These are phyloP conservation scores for Hippophae rhamnoides DNA, from an alignment of 306 rosid species.

Conservation along the genomic window DNA sequence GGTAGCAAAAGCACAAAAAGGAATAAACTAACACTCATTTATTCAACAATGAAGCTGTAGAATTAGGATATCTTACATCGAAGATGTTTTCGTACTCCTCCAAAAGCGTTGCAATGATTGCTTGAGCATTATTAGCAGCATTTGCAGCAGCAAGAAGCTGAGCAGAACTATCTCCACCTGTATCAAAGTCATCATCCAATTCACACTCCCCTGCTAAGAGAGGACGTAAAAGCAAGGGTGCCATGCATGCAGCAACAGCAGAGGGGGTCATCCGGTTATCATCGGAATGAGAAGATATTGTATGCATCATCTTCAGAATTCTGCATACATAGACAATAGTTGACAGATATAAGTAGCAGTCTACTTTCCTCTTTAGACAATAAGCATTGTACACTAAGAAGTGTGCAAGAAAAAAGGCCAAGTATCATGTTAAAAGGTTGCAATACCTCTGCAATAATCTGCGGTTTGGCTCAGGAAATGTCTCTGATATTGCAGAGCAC, in stretches of 20 bases:
- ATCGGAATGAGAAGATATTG: conserved; percentile 63
- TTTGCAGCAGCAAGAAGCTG: conserved; percentile 99
- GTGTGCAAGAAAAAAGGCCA: neutral
- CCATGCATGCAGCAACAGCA: conserved; percentile 99
- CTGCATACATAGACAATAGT: conserved; percentile 28
- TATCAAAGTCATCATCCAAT: conserved; percentile 86
- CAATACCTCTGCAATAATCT: conserved; percentile 80
- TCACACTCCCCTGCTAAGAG: conserved; percentile 96
- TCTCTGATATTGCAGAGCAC: conserved; percentile 79
- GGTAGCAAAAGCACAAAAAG: conserved; percentile 18
- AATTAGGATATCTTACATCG: conserved; percentile 53
- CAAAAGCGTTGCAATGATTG: conserved; percentile 74
- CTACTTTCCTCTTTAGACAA: neutral
- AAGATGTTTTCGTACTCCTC: conserved; percentile 90
- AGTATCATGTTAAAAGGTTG: conserved; percentile 9
- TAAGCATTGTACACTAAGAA: neutral
- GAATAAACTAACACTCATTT: conserved; percentile 7
- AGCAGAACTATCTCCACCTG: conserved; percentile 78
- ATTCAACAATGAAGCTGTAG: neutral
- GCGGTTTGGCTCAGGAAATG: conserved; percentile 97
- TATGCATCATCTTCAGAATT: conserved; percentile 93
- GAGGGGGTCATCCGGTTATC: conserved; percentile 94
- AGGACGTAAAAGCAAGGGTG: conserved; percentile 96
- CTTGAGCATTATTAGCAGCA: conserved; percentile 98
- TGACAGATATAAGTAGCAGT: neutral